Evolutionary conservation across 805 yeast species (phyloP), one percentile per base, ranked within the genome.

Genomic region (Candida silvicultrix): DNA sequence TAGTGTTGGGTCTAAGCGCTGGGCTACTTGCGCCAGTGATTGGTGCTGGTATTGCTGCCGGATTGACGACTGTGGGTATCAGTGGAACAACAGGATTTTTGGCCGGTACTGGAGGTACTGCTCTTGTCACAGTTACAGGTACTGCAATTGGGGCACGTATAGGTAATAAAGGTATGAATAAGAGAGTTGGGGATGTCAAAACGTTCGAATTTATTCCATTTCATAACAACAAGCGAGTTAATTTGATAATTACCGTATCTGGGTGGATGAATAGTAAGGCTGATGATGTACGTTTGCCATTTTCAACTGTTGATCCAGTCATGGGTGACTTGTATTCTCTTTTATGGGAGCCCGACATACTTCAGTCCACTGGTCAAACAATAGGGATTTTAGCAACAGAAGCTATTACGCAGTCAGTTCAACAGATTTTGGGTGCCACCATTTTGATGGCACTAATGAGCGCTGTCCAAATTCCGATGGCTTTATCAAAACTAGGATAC

Each of bases 31-130:
- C 99, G 0, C 99, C 99, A 0, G 96, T 95, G 2, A 95, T 94
- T 58, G 98, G 98, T 43, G 98, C 98, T 2, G 99, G 99, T 58
- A 60, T 94, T 25, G 99, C 98, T 2, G 98, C 98, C 4, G 99
- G 98, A 15, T 71, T 94, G 37, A 83, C 97, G 1, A 94, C 99
- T 0, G 80, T 92, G 20, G 99, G 99, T 29, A 85, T 95, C 20
- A 73, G 87, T 1, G 98, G 99, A n/a, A 89, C 98, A 0, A 67
- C 89, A 15, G 88, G 95, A 1, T 94, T 94, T 54, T 69, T 94
- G 29, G 97, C 97, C 0, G 98, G 99, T 43, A 87, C 92, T 2
- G 99, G 96, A 31, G 99, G 99, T 42, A 87, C 97, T 8, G 89
- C 97, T 0, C 77, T 89, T 20, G 96, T 94, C 42, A 89, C 99